phyloP scores from a whole-genome alignment of 345 rosid species.

The Viola odorata region DNA sequence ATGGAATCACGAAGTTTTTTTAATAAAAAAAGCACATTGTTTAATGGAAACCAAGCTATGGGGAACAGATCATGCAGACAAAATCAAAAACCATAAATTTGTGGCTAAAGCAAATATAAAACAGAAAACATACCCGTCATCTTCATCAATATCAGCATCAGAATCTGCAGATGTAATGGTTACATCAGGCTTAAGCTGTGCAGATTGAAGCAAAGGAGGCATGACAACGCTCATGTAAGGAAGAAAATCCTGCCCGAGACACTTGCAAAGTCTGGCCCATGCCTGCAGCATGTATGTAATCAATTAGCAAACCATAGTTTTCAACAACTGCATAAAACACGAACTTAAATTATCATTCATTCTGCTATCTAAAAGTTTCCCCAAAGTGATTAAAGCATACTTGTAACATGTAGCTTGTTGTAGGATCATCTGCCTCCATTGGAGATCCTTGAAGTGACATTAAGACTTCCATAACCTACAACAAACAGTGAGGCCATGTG shows the following conservation, averaged over 20 bases:
- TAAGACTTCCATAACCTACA: conserved; percentile 96
- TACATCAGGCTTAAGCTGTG: conserved; percentile 96
- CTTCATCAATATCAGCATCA: conserved; percentile 77
- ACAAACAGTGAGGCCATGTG: neutral
- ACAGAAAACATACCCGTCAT: conserved; percentile 60
- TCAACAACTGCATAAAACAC: neutral
- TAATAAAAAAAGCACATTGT: neutral
- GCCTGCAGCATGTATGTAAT: conserved; percentile 43
- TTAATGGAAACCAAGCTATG: neutral
- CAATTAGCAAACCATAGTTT: neutral
- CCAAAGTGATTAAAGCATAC: conserved; percentile 27
- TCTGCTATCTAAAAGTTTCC: neutral
- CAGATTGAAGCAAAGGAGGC: conserved; percentile 95
- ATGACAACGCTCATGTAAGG: conserved; percentile 96
- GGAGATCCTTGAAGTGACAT: conserved; percentile 91
- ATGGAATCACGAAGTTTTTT: neutral
- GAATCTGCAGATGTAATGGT: conserved; percentile 95
- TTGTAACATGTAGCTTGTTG: conserved; percentile 96
- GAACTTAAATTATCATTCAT: neutral
- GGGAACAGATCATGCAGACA: neutral
- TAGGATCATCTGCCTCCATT: conserved; percentile 99
- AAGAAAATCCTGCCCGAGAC: conserved; percentile 93
- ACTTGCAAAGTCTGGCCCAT: conserved; percentile 99
- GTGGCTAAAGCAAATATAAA: neutral
- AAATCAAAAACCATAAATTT: neutral